phyloP scores from a whole-genome alignment of 1,139 yeast genomes.

The Arxiozyma telluris region DNA sequence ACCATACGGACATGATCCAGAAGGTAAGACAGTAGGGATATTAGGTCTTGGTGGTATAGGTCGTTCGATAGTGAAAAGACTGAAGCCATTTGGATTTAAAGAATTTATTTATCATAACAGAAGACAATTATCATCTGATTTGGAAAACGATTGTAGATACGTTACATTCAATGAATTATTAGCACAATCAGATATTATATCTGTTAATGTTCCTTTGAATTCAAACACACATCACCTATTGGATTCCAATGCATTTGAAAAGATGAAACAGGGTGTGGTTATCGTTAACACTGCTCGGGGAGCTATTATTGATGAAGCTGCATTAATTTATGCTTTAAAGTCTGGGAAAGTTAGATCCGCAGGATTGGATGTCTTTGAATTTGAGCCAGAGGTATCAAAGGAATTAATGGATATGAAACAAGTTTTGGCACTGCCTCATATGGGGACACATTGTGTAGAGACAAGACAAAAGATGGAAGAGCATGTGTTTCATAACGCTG shows the following conservation, averaged over 20 bases:
- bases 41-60: conserved; percentile 78
- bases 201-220: conserved; percentile 57
- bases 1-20: conserved; percentile 50
- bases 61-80: conserved; percentile 52
- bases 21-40: conserved; percentile 53
- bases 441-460: conserved; percentile 68
- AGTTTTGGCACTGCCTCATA: conserved; percentile 65
- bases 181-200: conserved; percentile 46
- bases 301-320: conserved; percentile 60
- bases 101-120: conserved; percentile 56
- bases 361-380: conserved; percentile 78
- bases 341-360: conserved; percentile 63
- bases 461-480: conserved; percentile 50
- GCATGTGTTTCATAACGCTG: conserved; percentile 37
- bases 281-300: conserved; percentile 68
- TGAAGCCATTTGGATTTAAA: conserved; percentile 56
- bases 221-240: conserved; percentile 50
- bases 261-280: conserved; percentile 58
- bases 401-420: conserved; percentile 46
- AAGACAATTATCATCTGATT: conserved; percentile 41
- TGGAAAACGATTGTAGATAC: conserved; percentile 48
- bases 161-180: conserved; percentile 51
- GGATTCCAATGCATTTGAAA: conserved; percentile 41
- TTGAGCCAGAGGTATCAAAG: conserved; percentile 63
- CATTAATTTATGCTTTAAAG: conserved; percentile 52